A percentile compares a stretch with the other conserved stretches of the same genome.
Conservation (phyloP, 345 rosid species). For the Aethionema arabicum region DNA sequence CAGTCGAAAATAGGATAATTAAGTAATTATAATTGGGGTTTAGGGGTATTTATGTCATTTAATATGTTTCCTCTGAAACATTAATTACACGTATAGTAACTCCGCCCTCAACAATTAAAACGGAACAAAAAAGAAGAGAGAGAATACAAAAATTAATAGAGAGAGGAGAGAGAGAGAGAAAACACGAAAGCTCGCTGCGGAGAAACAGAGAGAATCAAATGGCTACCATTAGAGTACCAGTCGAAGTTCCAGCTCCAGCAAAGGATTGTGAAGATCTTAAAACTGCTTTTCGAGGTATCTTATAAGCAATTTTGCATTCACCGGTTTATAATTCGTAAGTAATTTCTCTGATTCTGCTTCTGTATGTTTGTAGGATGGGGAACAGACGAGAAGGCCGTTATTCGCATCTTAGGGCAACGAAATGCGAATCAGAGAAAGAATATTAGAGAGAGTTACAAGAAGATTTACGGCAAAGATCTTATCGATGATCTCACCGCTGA, state of each 20-base stretch:
- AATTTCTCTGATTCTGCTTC: not conserved
- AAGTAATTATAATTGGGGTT: conserved; percentile 19
- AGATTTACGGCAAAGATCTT: conserved; percentile 61
- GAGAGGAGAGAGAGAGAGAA: not conserved
- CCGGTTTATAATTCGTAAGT: not conserved
- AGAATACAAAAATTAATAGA: not conserved
- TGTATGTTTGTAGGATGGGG: conserved; percentile 57
- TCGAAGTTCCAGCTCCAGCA: conserved; percentile 62
- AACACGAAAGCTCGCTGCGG: not conserved
- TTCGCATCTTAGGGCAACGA: conserved; percentile 62
- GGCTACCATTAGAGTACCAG: conserved; percentile 58
- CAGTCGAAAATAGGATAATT: conserved; percentile 20
- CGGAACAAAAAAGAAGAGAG: conserved; percentile 2
- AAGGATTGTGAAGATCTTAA: conserved; percentile 60
- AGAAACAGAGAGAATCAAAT: conserved; percentile 22
- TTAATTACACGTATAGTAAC: conserved; percentile 23
- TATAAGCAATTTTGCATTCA: not conserved
- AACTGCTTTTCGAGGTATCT: conserved; percentile 66
- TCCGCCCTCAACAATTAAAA: conserved; percentile 10
- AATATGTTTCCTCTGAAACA: not conserved
- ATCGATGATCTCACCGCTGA: conserved; percentile 60
- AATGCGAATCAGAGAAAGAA: conserved; percentile 66
- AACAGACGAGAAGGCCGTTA: conserved; percentile 67
- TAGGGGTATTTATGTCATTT: conserved; percentile 19
- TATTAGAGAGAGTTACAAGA: conserved; percentile 62